Conservation (phyloP, 2,329 filamentous ascomycete species). For the Aspergillus fischeri region DNA sequence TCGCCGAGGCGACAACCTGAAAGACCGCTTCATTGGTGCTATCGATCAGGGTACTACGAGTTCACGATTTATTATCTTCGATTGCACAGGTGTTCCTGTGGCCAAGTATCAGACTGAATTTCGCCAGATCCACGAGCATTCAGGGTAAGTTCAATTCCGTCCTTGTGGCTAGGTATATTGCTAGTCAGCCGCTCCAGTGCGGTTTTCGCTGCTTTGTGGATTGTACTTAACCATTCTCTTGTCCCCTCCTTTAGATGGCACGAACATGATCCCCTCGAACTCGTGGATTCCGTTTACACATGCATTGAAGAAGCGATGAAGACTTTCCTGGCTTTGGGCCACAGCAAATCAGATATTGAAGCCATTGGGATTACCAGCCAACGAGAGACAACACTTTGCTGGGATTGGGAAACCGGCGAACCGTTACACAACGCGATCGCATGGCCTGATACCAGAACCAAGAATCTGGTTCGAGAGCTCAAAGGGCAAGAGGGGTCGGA, state of each 20-base stretch:
- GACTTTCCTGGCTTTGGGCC: constrained; percentile 66
- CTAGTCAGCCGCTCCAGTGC: not conserved
- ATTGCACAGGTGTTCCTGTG: constrained; percentile 70
- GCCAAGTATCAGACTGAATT: constrained; percentile 85
- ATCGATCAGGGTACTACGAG: constrained; percentile 92
- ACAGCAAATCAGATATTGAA: constrained; percentile 64
- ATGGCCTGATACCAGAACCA: constrained; percentile 83
- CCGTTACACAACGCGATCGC: constrained; percentile 80
- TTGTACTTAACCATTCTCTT: constrained; percentile 5
- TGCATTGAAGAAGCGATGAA: constrained; percentile 75
- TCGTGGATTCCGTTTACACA: constrained; percentile 68
- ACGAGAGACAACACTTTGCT: constrained; percentile 80
- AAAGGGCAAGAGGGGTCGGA: constrained; percentile 66
- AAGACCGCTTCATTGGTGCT: constrained; percentile 66
- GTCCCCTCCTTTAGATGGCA: constrained; percentile 62
- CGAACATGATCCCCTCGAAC: constrained; percentile 77
- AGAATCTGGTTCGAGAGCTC: constrained; percentile 70
- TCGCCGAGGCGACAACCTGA: constrained; percentile 28
- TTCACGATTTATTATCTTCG: constrained; percentile 85
- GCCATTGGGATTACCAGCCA: constrained; percentile 86
- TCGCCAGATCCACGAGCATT: constrained; percentile 75
- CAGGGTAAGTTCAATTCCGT: constrained; percentile 62
- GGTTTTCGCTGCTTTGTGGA: not conserved
- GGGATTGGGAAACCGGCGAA: constrained; percentile 76
- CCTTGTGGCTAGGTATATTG: not conserved